Evolutionary conservation across 345 rosid species (phyloP).

Genomic region (Eucalyptus polyanthemos): DNA sequence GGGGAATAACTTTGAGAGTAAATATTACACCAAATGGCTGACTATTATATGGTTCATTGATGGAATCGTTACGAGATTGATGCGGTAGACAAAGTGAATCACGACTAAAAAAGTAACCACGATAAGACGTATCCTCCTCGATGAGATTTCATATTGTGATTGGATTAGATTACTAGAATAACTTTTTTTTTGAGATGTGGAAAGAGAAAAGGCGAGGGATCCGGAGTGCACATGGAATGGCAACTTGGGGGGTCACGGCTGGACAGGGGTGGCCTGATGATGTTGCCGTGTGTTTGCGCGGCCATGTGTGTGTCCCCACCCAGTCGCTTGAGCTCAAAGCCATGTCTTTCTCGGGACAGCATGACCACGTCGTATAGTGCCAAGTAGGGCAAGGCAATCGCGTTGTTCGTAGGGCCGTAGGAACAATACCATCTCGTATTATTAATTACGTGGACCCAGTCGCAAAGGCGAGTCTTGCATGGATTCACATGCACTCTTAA

Average conservation of each 20-base stretch:
- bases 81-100: background rate
- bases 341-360: background rate
- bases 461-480: background rate
- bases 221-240: background rate
- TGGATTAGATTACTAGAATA: background rate
- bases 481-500: background rate
- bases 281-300: background rate
- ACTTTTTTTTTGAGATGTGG: background rate
- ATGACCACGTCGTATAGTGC: background rate
- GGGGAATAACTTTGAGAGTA: background rate
- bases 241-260: background rate
- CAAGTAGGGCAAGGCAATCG: background rate
- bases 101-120: accelerated
- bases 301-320: background rate
- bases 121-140: background rate
- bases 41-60: background rate
- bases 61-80: background rate
- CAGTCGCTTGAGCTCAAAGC: background rate
- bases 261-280: background rate
- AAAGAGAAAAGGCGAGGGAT: background rate
- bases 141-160: background rate
- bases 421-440: background rate
- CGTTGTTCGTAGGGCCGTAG: background rate
- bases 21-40: background rate
- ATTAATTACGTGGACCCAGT: background rate